These are phyloP conservation scores for Tylopilus vinaceipallidus DNA, from an alignment of 768 basidiomycete species.

Conservation along the genomic window DNA sequence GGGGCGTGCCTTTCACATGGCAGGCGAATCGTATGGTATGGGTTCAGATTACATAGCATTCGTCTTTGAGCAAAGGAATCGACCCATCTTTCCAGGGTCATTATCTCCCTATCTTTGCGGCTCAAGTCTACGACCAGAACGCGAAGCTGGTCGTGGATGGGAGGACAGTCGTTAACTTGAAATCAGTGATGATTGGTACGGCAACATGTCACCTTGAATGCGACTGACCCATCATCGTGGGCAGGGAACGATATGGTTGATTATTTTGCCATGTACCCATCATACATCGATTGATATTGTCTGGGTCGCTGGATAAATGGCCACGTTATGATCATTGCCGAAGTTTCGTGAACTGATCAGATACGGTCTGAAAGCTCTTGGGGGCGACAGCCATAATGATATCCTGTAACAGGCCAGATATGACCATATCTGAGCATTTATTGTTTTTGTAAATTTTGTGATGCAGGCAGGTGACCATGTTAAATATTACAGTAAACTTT, in stretches of 20 bases:
- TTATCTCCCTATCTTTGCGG: slow-evolving; percentile 50
- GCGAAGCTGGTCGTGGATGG: slow-evolving; percentile 40
- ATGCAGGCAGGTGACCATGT: too few species aligned
- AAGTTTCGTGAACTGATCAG: too few species aligned
- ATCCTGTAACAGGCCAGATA: too few species aligned
- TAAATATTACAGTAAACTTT: too few species aligned
- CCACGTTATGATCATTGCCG: slow-evolving; percentile 42
- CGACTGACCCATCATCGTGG: neutral
- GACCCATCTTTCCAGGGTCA: slow-evolving; percentile 39
- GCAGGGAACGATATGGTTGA: slow-evolving; percentile 46
- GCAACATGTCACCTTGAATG: neutral
- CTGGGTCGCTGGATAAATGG: slow-evolving; percentile 46
- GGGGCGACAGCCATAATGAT: too few species aligned
- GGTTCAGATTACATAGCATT: neutral
- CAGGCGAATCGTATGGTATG: slow-evolving; percentile 57
- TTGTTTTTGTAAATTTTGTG: too few species aligned
- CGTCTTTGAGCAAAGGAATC: neutral
- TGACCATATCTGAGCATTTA: too few species aligned
- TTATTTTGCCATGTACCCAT: slow-evolving; percentile 35
- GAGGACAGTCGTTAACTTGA: slow-evolving; percentile 47
- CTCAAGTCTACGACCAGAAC: slow-evolving; percentile 50
- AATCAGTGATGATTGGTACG: slow-evolving; percentile 49
- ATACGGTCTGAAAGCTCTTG: too few species aligned
- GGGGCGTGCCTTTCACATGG: slow-evolving; percentile 60
- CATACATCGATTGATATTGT: slow-evolving; percentile 57